Base-by-base conservation (phyloP, 306 rosid species). In the Rosa lucieae region DNA sequence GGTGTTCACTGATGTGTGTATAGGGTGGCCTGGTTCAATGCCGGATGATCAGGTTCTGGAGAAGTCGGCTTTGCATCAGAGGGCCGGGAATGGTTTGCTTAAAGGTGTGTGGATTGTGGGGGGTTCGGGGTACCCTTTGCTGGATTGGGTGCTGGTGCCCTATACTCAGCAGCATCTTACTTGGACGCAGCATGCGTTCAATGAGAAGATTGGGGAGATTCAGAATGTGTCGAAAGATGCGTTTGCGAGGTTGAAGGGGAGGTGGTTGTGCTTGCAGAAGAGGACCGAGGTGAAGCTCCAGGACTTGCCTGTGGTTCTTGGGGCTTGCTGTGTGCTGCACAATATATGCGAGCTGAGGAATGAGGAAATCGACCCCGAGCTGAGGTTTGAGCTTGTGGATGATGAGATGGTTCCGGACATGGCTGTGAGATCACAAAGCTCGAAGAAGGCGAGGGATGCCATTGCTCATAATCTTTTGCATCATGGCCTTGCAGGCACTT, bases 11-110 rank as follows among this genome's bases (percentile, higher is more conserved):
- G 99, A 96, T 62, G 94, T 93, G 3, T 96, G 98, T 35, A 91
- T 93, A 23, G 99, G 99, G 0, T 96, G 99, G 99, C 98, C 98
- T 3, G 99, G 99, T 2, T 96, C 98, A 6, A 89, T 96, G 97
- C 89, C 96, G 13, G 98, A 96, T 81, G 98, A 91, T 53, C 94
- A 93, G 58, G 99, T 96, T 12, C 74, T 96, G 18, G 96, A 93
- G 74, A 90, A 88, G 39, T 88, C 93, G 0, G 96, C 97, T 4
- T 85, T 96, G 75, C 75, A 44, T 73, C 97, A 96, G 43, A 83
- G 96, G 72, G 99, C 97, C 1, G 88, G 85, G 48, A 88, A 87
- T 3, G 98, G 97, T 2, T 77, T 91, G 20, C 48, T 91, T 29
- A 91, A 88, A 23, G 96, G 88, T 1, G 89, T 86, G 21, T 96